Base-by-base conservation (phyloP, 306 rosid genomes). In the Pueraria montana region DNA sequence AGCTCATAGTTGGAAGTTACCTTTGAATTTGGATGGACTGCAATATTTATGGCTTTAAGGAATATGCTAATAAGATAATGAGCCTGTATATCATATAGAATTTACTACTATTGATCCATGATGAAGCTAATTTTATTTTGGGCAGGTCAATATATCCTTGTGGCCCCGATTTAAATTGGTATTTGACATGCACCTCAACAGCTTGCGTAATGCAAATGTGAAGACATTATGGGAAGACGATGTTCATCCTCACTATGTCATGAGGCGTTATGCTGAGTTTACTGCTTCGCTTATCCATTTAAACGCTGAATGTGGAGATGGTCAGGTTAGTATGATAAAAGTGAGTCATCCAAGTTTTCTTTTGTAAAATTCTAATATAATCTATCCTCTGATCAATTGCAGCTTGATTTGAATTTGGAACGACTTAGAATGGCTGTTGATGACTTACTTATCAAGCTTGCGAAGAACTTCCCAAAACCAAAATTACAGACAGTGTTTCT, bases 151-250 rank as follows among this genome's bases (percentile, higher is more conserved):
- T 82, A 96, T 96, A 76, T 87, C 92, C 72, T 87, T 96, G 66
- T 96, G 99, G 99, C 99, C 99, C 83, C 93, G 99, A 76, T 96
- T 96, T 88, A 96, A 93, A 88, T 87, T 93, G 96, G 99, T 93
- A 68, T 93, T 96, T 86, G 99, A 96, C 91, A 87, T 96, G 92
- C 99, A 96, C 71, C 94, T 96, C 80, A 90, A 80, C 92, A 96
- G 98, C 88, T 85, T 96, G 74, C 90, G 98, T 40, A 96, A 90
- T 83, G 96, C 98, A 64, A 92, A 87, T 82, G 94, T 96, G 78
- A 93, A 72, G 86, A 92, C 92, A 1, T 92, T 96, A 84, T 93
- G 99, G 99, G 99, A 96, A 87, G 98, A 96, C 66, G 99, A 96
- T 82, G 94, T 93, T 87, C 99, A 90, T 87, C 98, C 99, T 81